A percentile compares a stretch with the other conserved stretches of the same genome.
Evolutionary conservation across 192 early-diverging fungal species (phyloP).

Genomic region (Coemansia furcata): DNA sequence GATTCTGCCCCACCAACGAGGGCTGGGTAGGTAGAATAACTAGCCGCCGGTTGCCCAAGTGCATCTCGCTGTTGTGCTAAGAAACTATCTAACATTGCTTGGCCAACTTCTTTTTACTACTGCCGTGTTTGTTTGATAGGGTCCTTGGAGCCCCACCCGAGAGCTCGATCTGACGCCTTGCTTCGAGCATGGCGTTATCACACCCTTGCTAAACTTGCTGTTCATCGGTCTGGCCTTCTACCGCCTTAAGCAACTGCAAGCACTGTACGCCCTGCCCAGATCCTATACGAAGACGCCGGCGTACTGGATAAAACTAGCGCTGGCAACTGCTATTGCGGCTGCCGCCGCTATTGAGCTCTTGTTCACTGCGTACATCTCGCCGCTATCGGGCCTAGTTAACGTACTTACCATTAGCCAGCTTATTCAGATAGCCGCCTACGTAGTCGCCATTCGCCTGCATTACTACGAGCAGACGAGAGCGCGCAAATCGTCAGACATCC

Average conservation of each 20-base stretch:
- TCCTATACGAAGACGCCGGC: neutral
- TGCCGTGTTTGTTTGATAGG: conserved; percentile 7
- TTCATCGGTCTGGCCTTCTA: conserved; percentile 10
- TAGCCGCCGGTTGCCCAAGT: neutral
- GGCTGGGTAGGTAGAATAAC: conserved; percentile 18
- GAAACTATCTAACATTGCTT: neutral
- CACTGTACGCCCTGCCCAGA: neutral
- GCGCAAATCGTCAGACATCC: conserved; percentile 12
- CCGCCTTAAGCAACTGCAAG: neutral
- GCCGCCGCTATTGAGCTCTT: conserved; percentile 7
- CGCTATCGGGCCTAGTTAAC: neutral
- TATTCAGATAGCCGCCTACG: conserved; percentile 9
- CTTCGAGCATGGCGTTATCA: conserved; percentile 28
- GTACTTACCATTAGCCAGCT: conserved; percentile 14
- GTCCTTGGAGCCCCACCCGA: conserved; percentile 25
- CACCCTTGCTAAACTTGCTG: conserved; percentile 11
- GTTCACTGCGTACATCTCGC: neutral
- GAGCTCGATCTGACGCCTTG: conserved; percentile 33
- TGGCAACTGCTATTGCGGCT: conserved; percentile 2
- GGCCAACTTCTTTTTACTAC: neutral
- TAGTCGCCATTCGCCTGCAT: conserved; percentile 7
- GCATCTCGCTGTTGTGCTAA: neutral
- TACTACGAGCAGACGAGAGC: conserved; percentile 25
- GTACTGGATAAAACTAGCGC: conserved; percentile 19
- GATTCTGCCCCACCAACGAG: conserved; percentile 8